phyloP scores from a whole-genome alignment of 495 filamentous ascomycete species.

The Penicillium macrosclerotiorum region DNA sequence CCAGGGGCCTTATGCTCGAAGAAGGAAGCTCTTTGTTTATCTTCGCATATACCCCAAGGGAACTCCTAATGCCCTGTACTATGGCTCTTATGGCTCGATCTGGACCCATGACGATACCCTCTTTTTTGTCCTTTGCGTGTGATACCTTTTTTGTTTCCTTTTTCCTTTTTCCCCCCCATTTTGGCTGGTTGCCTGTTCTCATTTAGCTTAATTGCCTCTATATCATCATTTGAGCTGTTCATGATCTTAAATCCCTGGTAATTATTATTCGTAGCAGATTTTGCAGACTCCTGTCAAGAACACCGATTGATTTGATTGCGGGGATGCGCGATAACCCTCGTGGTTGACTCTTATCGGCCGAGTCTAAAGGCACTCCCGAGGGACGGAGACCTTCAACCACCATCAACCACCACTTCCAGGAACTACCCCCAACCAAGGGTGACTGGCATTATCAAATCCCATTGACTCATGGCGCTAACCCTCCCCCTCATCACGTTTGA shows the following conservation, averaged over 20 bases:
- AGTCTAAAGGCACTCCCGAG: no score
- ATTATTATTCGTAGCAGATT: neutral
- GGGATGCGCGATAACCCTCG: no score
- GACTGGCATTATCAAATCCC: slow-evolving; percentile 1
- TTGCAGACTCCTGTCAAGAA: neutral
- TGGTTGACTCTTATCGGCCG: neutral
- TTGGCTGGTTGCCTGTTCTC: neutral
- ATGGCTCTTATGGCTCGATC: slow-evolving; percentile 19
- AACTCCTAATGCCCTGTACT: slow-evolving; percentile 14
- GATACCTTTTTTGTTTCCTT: no score
- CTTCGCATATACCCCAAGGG: neutral
- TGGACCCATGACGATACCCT: slow-evolving; percentile 39
- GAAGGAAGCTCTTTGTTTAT: no score
- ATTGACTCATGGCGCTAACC: no score
- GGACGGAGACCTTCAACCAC: no score
- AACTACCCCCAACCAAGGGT: no score
- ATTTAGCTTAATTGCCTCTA: neutral
- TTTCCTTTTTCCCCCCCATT: no score
- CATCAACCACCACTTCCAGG: neutral
- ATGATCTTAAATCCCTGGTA: no score
- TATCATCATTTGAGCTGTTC: slow-evolving; percentile 1
- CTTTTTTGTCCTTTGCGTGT: slow-evolving; percentile 22
- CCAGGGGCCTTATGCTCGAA: slow-evolving; percentile 8
- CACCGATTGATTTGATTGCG: neutral
- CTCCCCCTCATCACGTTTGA: no score